These are phyloP conservation scores for Colletotrichum plurivorum DNA, from an alignment of 2,329 filamentous ascomycete genomes.

Conservation along the genomic window DNA sequence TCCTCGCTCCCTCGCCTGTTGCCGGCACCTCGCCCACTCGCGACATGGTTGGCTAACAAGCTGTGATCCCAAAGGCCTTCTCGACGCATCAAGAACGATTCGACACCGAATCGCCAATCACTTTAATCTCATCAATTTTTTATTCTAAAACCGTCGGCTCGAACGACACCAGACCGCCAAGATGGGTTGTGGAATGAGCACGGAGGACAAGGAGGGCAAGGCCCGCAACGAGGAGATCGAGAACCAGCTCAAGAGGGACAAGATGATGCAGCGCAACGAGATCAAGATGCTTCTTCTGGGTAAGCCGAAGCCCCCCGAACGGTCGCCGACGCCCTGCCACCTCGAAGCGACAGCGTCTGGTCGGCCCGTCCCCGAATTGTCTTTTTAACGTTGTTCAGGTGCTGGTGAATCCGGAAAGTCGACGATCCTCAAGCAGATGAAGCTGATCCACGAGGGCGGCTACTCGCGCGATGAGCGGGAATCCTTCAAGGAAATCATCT, in stretches of 20 bases:
- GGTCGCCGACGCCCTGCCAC: not conserved
- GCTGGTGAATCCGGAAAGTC: constrained; percentile 98
- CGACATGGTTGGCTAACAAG: constrained; percentile 35
- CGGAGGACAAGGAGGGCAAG: constrained; percentile 99
- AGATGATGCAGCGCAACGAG: constrained; percentile 98
- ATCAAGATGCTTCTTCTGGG: constrained; percentile 99
- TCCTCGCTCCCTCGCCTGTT: constrained; percentile 20
- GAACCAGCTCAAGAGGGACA: constrained; percentile 98
- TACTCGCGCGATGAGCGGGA: constrained; percentile 91
- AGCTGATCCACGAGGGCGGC: constrained; percentile 98
- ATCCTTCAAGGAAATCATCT: constrained; percentile 80
- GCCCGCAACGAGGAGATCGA: constrained; percentile 99
- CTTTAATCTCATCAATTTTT: constrained; percentile 34
- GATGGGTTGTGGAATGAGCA: constrained; percentile 99
- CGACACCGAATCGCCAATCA: constrained; percentile 19
- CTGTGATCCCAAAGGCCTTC: constrained; percentile 9
- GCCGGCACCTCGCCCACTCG: constrained; percentile 18
- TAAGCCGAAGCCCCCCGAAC: constrained; percentile 57
- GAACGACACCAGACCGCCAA: constrained; percentile 63
- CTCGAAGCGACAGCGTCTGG: not conserved
- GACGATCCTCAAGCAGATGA: constrained; percentile 97
- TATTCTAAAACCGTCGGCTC: constrained; percentile 24
- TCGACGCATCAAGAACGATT: constrained; percentile 29
- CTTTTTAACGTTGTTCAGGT: constrained; percentile 66
- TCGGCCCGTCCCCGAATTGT: too few relatives aligned